Conservation (phyloP, 1,284 basidiomycete species). For the Ustilago bromivora region DNA sequence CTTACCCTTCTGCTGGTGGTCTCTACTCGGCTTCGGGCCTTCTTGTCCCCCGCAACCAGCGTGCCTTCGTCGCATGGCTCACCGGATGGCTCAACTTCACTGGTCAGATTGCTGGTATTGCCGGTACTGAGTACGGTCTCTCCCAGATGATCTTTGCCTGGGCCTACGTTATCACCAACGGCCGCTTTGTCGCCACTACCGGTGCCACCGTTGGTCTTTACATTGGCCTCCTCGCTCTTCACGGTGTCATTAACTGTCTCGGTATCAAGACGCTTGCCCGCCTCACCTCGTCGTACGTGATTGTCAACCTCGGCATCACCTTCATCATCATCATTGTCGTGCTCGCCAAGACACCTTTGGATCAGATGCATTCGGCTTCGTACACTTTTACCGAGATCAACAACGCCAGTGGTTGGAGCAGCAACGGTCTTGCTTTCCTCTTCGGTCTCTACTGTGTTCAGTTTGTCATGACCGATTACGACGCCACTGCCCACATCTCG, state of each 20-base stretch:
- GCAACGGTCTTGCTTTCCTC: slow-evolving; percentile 83
- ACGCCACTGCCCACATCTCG: slow-evolving; percentile 82
- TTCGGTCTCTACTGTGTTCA: slow-evolving; percentile 90
- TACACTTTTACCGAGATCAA: slow-evolving; percentile 79
- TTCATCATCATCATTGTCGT: slow-evolving; percentile 82
- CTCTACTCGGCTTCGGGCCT: slow-evolving; percentile 74
- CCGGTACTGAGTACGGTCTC: slow-evolving; percentile 89
- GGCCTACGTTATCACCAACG: slow-evolving; percentile 71
- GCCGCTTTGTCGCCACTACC: slow-evolving; percentile 54
- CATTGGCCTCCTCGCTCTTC: slow-evolving; percentile 63
- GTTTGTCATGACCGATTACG: slow-evolving; percentile 73
- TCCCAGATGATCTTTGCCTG: slow-evolving; percentile 86
- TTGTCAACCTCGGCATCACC: slow-evolving; percentile 80
- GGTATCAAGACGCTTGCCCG: slow-evolving; percentile 83
- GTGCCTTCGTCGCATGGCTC: slow-evolving; percentile 78
- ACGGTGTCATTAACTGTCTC: slow-evolving; percentile 77
- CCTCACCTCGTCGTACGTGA: slow-evolving; percentile 84
- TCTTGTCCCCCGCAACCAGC: slow-evolving; percentile 62
- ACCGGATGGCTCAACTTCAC: slow-evolving; percentile 78
- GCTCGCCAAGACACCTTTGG: slow-evolving; percentile 77
- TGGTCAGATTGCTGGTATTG: slow-evolving; percentile 84
- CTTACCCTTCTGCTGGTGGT: slow-evolving; percentile 85
- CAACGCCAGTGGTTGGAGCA: slow-evolving; percentile 84
- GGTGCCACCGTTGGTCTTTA: slow-evolving; percentile 65
- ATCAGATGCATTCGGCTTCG: slow-evolving; percentile 79